Base-by-base conservation (phyloP, 495 filamentous ascomycete genomes). In the Entonaema liquescens region DNA sequence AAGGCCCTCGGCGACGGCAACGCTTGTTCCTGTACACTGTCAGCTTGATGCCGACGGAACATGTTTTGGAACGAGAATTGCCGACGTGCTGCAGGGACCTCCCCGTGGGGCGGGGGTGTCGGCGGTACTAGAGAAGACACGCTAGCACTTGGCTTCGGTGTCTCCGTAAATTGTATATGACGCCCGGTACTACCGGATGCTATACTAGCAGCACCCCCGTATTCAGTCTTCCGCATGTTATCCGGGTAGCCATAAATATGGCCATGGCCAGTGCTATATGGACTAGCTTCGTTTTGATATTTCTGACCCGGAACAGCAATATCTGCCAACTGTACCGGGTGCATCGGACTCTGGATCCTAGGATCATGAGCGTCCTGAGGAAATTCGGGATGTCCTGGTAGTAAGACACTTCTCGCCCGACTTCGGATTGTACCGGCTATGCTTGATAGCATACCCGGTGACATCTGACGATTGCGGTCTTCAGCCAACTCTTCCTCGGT, bases 31-130 rank as follows among this genome's bases (percentile, higher is more conserved):
- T 67, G 74, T 67, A 72, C 36, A 42, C 75, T 78, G 67, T 77
- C 80, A 55, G 76, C 74, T 65, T 82, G 83, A 53, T 81, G 76
- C 36, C 80, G 77, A 65, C 83, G 81, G 78, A 97, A 93, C 54
- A 95, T 87, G 67, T 89, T 90, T 73, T 94, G 90, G 84, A 98
- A 98, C 28, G 91, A 94, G 81, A 98, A 98, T 77, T 98, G 93
- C 36, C 95, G 89, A 71, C 79, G 80, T n/a, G 83, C 82, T 49
- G 77, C 83, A 55, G 36, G 70, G 59, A 52, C 47, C 52, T 68
- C 73, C 44, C 67, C 70, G 80, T 83, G 88, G 59, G 83, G 81
- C 38, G 88, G 84, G 31, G 88, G 84, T 17, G 81, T 81, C 11
- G 85, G 82, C 13, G 76, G 79, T 0, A 73, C 58, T 58, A 77